Base-by-base conservation (phyloP, 1,284 basidiomycete genomes). In the Gymnopus androsaceus region DNA sequence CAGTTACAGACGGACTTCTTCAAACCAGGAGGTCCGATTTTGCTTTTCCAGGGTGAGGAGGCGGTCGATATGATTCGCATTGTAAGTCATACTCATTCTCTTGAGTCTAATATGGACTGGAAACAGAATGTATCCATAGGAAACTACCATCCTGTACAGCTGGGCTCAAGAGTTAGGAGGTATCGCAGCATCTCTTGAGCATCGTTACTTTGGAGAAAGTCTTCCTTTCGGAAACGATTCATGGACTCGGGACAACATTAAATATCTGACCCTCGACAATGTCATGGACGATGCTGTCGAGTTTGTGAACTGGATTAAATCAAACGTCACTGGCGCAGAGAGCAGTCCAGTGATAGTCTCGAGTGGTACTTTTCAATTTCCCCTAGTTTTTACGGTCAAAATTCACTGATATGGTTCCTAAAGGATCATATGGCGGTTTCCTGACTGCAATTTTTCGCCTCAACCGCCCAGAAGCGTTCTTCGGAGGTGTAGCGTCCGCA, bases 401-500 rank as follows among this genome's bases (percentile, higher is more conserved):
- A n/a, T n/a, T n/a, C n/a, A n/a, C n/a, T n/a, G n/a, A n/a, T n/a
- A n/a, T n/a, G n/a, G n/a, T n/a, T n/a, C 23, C 15, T 25, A 6
- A 19, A 42, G 40, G 40, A 8, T 58, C 51, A 15, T 58, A 58
- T 17, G 38, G 44, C 31, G 51, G 36, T 38, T 54, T 42, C 25
- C 34, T 58, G 7, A 27, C 47, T 21, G 49, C 46, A 1, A 12
- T 54, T 15, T 25, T 58, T 14, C 51, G 56, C 9, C 48, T 54
- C 25, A 58, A 58, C 31, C 46, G 55, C 36, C 52, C 56, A 25
- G 38, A 55, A 2, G 51, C 48, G 7, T 58, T 55, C 25, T 50
- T 44, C 28, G 56, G 56, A 3, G 56, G 45, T 1, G 28, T 58
- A 6, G 37, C 52, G 8, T 47, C 52, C 34, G 52, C 56, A 4